Base-by-base conservation (phyloP, 108 stramenopile genomes). In the Pseudonitzschia pungens region DNA sequence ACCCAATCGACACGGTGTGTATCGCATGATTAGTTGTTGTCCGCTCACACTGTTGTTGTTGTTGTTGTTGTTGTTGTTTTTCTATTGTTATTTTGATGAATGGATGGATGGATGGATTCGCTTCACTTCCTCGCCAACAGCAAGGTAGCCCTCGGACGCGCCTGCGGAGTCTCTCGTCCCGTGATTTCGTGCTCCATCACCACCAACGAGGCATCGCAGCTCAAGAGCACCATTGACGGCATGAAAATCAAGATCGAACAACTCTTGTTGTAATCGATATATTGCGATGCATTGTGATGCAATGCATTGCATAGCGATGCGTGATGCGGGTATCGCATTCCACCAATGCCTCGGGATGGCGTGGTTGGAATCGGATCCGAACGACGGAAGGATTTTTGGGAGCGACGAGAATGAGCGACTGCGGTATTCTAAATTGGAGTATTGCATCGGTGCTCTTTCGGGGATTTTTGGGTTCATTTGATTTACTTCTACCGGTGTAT, bases 171-270 rank as follows among this genome's bases (percentile, higher is more conserved):
- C 15, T 97, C 97, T 51, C 91, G 98, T 53, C 97, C 99, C 9
- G 99, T 99, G 33, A 98, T 99, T 71, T 78, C 97, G 55, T 92
- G 92, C 73, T 91, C 91, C 70, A 97, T 99, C 68, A 96, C 97
- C 12, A 97, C 96, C 64, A 99, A 98, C 76, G 98, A 99, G 59
- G 96, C 96, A 12, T 98, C 97, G 9, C 98, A 99, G 92, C 90
- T 99, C 44, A 98, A 96, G 83, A 81, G 81, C 41, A 92, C 97
- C 71, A 99, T 99, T 77, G 92, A 97, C 48, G 88, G 89, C 32
- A 93, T 99, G 89, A 98, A 98, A 79, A 84, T 96, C 70, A 96
- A 98, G 86, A 99, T 99, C 81, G 99, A 99, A 83, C 96, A 98
- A 75, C 87, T 99, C 27, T 89, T 99, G 75, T 93, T 99, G 74